Evolutionary conservation across 1,284 basidiomycete genomes (phyloP), one percentile per base, ranked within the genome.

Genomic region (Golubevia pallescens): DNA sequence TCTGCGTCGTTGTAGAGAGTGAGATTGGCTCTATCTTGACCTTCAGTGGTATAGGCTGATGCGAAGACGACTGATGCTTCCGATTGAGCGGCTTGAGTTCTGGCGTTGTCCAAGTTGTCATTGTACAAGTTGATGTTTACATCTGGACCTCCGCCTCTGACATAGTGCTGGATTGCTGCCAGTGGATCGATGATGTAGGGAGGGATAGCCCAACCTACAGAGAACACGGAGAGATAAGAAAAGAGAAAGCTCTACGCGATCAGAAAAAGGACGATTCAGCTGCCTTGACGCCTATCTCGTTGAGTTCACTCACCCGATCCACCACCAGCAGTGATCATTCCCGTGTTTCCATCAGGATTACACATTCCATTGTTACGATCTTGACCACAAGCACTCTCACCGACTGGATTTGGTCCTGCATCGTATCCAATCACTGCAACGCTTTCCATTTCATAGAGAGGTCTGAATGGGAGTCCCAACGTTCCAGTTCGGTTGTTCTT

Each of bases 41-140:
- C 34, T 38, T 38, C 34, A 38, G 34, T 38, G 34, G 34, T 38
- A 10, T 38, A 38, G 10, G 34, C 34, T 4, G 20, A 21, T 4
- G 77, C 73, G 66, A 81, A 81, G 28, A 82, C 80, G 54, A 81
- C 57, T 3, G 80, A 75, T 8, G 69, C 73, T 42, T 79, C 77
- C 32, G 71, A 72, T 64, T 73, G 52, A 63, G 76, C 75, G 55
- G 72, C 71, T 14, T 74, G 71, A 60, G 60, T 68, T 58, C 67
- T 58, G 20, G 72, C 77, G 56, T 66, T 65, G 4, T 61, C 58
- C 10, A 71, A 61, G 52, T 75, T 59, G 58, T 62, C 68, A 61
- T 75, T 70, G 59, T 75, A 58, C 2, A 72, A 55, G 38, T 56
- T 62, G 16, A 76, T 51, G n/a, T 66, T 74, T 38, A 72, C 53